Base-by-base conservation (phyloP, 306 rosid genomes). In the Alnus glutinosa region DNA sequence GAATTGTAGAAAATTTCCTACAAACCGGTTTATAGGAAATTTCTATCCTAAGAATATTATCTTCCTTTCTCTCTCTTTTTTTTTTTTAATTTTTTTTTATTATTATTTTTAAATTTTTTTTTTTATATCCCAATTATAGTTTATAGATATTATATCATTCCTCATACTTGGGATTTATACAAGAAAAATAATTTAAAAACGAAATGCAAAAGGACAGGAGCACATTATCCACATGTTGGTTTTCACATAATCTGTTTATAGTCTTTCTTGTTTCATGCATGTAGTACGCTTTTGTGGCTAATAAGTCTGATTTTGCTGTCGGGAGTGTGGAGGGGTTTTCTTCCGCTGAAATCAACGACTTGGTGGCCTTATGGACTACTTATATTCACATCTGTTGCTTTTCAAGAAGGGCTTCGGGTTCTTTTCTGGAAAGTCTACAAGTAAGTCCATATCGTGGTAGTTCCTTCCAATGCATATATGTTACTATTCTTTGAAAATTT, bases 361-460 rank as follows among this genome's bases (percentile, higher is more conserved):
- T 89, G 88, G 88, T 94, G 97, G 97, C 97, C 97, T 10, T 92
- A 88, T 71, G 89, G 81, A 32, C 50, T 89, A 8, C 95, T 94
- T 68, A 75, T 94, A 64, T 55, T 91, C 75, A 86, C 98, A 0
- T 92, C 97, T 1, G 90, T 94, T 79, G 86, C 89, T 55, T 92
- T 94, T 70, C 98, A 94, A 89, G 98, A 94, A 89, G 97, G 67
- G 13, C 97, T 94, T 54, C 90, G 98, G 77, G 69, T 91, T 84
- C 82, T 92, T 54, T 88, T 89, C 84, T 92, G 97, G 97, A 92
- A 82, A 84, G 78, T 91, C 70, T 92, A 88, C 73, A 86, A 80
- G 98, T 92, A 82, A 84, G 94, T 76, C 23, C 55, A 55, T 68
- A 9, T 57, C 49, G 19, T 28, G 54, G 23, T 73, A 0, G 37